A percentile compares a stretch with the other conserved stretches of the same genome.
phyloP scores from a whole-genome alignment of 129 eudicot genomes.

The Solidago caesia region DNA sequence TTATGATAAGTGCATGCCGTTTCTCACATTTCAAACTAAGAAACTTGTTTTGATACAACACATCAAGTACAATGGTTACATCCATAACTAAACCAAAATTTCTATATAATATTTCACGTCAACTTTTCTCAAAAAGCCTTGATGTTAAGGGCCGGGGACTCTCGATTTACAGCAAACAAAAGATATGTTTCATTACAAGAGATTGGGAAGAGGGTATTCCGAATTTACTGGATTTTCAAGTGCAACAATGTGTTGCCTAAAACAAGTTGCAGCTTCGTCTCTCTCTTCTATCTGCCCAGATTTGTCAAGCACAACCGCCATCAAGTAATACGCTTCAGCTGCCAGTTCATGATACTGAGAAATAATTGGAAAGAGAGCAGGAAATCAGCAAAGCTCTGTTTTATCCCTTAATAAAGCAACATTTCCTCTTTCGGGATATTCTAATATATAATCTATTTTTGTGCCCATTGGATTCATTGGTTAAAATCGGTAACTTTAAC shows the following conservation, averaged over 20 bases:
- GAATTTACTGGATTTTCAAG: constrained; percentile 53
- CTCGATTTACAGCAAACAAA: neutral
- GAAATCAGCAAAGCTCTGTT: neutral
- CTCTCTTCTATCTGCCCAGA: constrained; percentile 60
- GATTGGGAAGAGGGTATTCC: constrained; percentile 42
- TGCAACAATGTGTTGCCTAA: constrained; percentile 56
- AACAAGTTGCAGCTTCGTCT: constrained; percentile 71
- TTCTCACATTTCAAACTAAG: no score
- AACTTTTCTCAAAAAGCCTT: neutral
- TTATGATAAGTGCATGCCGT: neutral
- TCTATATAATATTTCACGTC: neutral
- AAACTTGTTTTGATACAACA: neutral
- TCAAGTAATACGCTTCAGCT: constrained; percentile 82
- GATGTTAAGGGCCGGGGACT: neutral
- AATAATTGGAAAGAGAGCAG: neutral
- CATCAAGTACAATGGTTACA: neutral
- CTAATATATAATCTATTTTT: neutral
- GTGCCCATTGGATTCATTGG: neutral
- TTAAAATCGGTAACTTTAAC: constrained; percentile 1
- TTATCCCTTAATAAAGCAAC: neutral
- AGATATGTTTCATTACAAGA: constrained; percentile 27
- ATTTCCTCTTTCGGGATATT: neutral
- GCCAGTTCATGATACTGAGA: constrained; percentile 89
- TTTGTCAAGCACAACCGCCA: constrained; percentile 73
- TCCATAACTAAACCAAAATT: neutral